phyloP scores from a whole-genome alignment of 331 rosid species.

The Malus hybrid region DNA sequence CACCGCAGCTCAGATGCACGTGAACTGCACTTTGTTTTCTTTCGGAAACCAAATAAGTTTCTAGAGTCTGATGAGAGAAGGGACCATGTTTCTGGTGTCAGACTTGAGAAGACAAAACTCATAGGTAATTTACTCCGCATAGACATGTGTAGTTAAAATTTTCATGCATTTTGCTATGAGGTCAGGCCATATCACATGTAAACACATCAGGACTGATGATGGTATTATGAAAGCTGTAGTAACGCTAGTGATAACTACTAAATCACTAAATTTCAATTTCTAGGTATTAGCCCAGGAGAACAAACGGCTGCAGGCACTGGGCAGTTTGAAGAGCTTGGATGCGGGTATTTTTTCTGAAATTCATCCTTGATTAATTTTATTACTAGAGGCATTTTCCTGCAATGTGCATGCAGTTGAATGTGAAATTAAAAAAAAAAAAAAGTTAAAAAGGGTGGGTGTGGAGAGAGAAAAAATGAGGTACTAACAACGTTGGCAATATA shows the following conservation, averaged over 20 bases:
- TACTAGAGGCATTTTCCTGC: not conserved
- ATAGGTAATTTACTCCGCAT: slow-evolving; percentile 30
- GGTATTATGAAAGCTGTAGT: not conserved
- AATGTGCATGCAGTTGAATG: no score
- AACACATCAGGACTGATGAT: no score
- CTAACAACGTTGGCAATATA: slow-evolving; percentile 4
- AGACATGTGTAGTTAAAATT: not conserved
- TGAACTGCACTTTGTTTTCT: slow-evolving; percentile 76
- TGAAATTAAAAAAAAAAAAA: not conserved
- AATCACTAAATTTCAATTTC: slow-evolving; percentile 19
- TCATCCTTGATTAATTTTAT: not conserved
- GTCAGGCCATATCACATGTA: not conserved
- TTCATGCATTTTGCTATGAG: not conserved
- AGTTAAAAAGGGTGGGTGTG: not conserved
- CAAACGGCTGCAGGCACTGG: slow-evolving; percentile 70
- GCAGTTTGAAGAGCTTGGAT: slow-evolving; percentile 59
- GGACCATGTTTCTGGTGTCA: slow-evolving; percentile 50
- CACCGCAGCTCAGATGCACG: slow-evolving; percentile 38
- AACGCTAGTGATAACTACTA: not conserved
- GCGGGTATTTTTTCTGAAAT: slow-evolving; percentile 49
- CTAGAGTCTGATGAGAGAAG: slow-evolving; percentile 39
- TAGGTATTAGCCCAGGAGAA: slow-evolving; percentile 71
- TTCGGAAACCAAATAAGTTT: slow-evolving; percentile 64
- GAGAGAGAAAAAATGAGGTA: not conserved
- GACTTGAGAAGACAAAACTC: slow-evolving; percentile 74